These are phyloP conservation scores for Saccharomycopsis microspora DNA, from an alignment of 805 yeast genomes.

Conservation along the genomic window DNA sequence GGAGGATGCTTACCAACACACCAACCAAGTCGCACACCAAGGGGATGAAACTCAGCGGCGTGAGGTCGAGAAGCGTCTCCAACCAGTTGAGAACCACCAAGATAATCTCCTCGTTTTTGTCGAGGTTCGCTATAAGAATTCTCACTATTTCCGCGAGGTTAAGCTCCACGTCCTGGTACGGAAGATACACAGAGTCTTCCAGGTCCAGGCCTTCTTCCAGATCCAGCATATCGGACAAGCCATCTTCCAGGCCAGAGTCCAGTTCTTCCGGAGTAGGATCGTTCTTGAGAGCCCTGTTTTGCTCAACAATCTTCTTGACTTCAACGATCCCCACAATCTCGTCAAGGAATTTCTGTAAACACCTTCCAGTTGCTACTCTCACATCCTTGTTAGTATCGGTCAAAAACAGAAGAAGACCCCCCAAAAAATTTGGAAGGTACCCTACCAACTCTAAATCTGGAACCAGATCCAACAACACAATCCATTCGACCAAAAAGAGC, in stretches of 20 bases:
- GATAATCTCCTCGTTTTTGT: constrained; percentile 63
- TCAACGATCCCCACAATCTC: constrained; percentile 73
- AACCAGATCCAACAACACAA: constrained; percentile 80
- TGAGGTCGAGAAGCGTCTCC: constrained; percentile 54
- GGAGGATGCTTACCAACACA: constrained; percentile 51
- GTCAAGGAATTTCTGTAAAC: constrained; percentile 61
- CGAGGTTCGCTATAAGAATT: constrained; percentile 70
- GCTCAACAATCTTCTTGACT: constrained; percentile 43
- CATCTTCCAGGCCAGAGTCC: constrained; percentile 4
- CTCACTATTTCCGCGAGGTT: constrained; percentile 75
- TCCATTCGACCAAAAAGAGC: constrained; percentile 88
- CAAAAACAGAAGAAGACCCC: constrained; percentile 69
- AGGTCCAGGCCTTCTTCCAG: constrained; percentile 17
- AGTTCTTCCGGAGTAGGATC: constrained; percentile 8
- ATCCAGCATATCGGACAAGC: constrained; percentile 18
- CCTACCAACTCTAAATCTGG: constrained; percentile 85
- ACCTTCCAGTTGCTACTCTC: constrained; percentile 70
- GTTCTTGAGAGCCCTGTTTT: constrained; percentile 18
- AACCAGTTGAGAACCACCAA: constrained; percentile 77
- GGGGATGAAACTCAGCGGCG: constrained; percentile 65
- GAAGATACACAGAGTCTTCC: constrained; percentile 39
- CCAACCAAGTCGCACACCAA: constrained; percentile 68
- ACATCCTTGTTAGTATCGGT: constrained; percentile 83
- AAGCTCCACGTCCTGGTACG: constrained; percentile 74
- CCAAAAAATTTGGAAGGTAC: constrained; percentile 80